Evolutionary conservation across 148 eudicot genomes (phyloP).

Genomic region (Rheum nobile): DNA sequence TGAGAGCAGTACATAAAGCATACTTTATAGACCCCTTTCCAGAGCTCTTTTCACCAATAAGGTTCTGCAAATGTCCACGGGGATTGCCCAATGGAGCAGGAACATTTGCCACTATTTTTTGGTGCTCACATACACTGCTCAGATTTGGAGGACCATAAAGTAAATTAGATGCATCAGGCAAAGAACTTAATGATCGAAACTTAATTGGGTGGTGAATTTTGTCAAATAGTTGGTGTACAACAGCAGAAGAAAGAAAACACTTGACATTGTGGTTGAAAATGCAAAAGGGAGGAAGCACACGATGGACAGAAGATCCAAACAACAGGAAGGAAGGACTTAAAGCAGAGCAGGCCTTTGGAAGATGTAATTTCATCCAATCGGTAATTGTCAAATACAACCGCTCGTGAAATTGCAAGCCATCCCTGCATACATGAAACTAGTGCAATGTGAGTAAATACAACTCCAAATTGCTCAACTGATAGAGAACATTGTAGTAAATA

Average conservation of each 20-base stretch:
- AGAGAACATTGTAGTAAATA: background rate
- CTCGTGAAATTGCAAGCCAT: background rate
- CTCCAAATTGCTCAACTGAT: background rate
- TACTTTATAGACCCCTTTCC: conserved; percentile 19
- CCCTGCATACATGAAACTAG: background rate
- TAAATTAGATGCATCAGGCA: background rate
- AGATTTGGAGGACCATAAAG: background rate
- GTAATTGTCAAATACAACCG: background rate
- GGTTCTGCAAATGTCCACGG: background rate
- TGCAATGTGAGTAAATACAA: background rate
- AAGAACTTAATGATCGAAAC: background rate
- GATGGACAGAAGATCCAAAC: background rate
- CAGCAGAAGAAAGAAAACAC: background rate
- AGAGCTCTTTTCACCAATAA: conserved; percentile 1
- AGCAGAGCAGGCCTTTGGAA: background rate
- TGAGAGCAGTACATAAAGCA: conserved; percentile 21
- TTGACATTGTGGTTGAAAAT: background rate
- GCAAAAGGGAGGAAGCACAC: background rate
- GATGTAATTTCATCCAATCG: conserved; percentile 1
- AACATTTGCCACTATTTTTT: background rate
- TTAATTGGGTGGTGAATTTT: conserved; percentile 11
- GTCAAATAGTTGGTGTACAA: conserved; percentile 16
- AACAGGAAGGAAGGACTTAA: background rate
- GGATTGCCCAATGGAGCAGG: background rate
- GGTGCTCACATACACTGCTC: background rate